Base-by-base conservation (phyloP, 345 rosid species). In the Pistacia atlantica region DNA sequence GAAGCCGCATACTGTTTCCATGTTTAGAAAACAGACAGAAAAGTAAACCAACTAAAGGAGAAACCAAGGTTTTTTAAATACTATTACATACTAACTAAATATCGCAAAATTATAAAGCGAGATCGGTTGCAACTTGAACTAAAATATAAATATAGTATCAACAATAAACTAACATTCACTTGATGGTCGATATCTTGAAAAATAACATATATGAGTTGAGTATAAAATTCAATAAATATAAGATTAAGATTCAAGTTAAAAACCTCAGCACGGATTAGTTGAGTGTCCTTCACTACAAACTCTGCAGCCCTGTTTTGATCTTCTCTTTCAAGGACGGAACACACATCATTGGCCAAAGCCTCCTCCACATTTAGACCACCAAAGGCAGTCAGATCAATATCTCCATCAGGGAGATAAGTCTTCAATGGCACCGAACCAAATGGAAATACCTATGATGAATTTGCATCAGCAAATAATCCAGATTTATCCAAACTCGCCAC, bases 391-490 rank as follows among this genome's bases (percentile, higher is more conserved):
- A 94, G 82, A 82, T 94, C 98, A 83, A 94, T 92, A 80, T 94
- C 98, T 65, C 97, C 97, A 82, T 94, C 98, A 61, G 98, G 98
- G 75, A 94, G 98, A 90, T 94, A 94, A 3, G 98, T 94, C 86
- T 86, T 94, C 85, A 94, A 81, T 2, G 98, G 98, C 12, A 94
- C 98, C 7, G 98, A 94, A 54, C 98, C 98, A 84, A 91, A 94
- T 25, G 97, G 91, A 80, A 83, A 86, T 42, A 94, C 98, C 98
- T 94, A 86, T 56, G 78, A 83, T 37, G 73, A 51, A 82, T 28
- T 78, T 9, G 33, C 14, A 59, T 79, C 49, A 69, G 62, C 66
- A 55, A 33, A 35, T 18, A 62, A 75, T 52, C 35, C 33, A 58
- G 6, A 59, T 56, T 49, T 37, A 75, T 55, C 13, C 20, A 28